Conservation (phyloP, 164 flowering plant species). For the Brasenia schreberi region DNA sequence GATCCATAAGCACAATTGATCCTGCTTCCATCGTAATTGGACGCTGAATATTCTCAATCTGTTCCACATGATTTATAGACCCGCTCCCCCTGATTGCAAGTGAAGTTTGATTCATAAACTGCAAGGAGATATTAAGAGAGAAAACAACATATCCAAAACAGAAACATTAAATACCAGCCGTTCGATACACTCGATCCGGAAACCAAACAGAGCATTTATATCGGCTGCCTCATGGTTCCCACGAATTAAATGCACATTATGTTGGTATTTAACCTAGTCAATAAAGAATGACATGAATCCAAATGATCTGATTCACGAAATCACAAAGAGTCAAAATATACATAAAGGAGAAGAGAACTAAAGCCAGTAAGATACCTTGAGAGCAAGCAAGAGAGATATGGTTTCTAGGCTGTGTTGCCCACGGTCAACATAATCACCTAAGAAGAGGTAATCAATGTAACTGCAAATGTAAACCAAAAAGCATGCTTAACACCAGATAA, state of each 20-base stretch:
- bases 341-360: background rate
- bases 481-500: no score
- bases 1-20: conserved; percentile 98
- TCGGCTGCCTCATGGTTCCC: conserved; percentile 99
- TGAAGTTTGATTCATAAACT: conserved; percentile 1
- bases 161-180: conserved; percentile 61
- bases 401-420: conserved; percentile 99
- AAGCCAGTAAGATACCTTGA: conserved; percentile 47
- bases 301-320: no score
- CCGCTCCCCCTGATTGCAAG: conserved; percentile 76
- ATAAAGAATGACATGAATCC: conserved; percentile 2
- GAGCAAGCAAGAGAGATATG: conserved; percentile 76
- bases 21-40: conserved; percentile 99
- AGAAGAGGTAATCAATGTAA: conserved; percentile 93
- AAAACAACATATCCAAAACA: background rate
- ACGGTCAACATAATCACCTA: conserved; percentile 99
- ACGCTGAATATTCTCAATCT: conserved; percentile 87
- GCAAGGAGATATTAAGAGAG: background rate
- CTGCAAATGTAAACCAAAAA: conserved; percentile 22
- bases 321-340: no score
- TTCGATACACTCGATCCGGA: conserved; percentile 97
- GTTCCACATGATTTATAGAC: conserved; percentile 98
- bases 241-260: conserved; percentile 92
- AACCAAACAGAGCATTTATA: conserved; percentile 98
- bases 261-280: conserved; percentile 72